Base-by-base conservation (phyloP, 2,329 filamentous ascomycete species). In the Aureobasidium lini region DNA sequence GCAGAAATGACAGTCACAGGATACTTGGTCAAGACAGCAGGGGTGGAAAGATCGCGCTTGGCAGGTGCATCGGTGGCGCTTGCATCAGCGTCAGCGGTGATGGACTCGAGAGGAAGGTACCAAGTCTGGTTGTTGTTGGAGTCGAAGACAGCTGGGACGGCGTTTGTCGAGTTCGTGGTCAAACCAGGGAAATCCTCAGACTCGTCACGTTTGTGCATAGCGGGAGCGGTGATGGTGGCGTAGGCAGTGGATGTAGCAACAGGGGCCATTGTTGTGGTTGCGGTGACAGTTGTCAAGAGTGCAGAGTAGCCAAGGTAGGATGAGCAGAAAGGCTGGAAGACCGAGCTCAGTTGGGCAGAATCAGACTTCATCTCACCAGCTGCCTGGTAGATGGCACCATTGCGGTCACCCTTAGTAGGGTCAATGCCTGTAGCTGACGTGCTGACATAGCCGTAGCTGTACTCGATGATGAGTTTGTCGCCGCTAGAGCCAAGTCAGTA, bases 271-370 rank as follows among this genome's bases (percentile, higher is more conserved):
- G 53, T 57, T 4, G 29, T 28, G 9, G 31, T 46, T 23, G 42
- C 18, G 6, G 32, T 47, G 13, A 47, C 16, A 6, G 42, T 47
- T 1, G 23, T 13, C 8, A 7, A 32, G 23, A 15, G 18, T 5
- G 43, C 6, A 31, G 31, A 28, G 58, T 61, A 59, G 13, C 60
- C 53, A 11, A 64, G 54, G 16, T 50, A 39, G 6, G 46, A 18
- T 7, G 61, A 61, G 60, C 64, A 65, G 60, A 59, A 65, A 13
- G 64, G 61, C 53, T 62, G 56, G 23, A 65, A 50, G 10, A 49
- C 43, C 16, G 50, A 48, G 23, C 36, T 50, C 28, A 64, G 36
- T 16, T 60, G 59, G 13, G 57, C 56, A 4, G 53, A 47, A 9
- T 56, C 29, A 10, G 28, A 43, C 31, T 56, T 56, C 52, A 64